Base-by-base conservation (phyloP, 768 basidiomycete species). In the Coprinellus micaceus region DNA sequence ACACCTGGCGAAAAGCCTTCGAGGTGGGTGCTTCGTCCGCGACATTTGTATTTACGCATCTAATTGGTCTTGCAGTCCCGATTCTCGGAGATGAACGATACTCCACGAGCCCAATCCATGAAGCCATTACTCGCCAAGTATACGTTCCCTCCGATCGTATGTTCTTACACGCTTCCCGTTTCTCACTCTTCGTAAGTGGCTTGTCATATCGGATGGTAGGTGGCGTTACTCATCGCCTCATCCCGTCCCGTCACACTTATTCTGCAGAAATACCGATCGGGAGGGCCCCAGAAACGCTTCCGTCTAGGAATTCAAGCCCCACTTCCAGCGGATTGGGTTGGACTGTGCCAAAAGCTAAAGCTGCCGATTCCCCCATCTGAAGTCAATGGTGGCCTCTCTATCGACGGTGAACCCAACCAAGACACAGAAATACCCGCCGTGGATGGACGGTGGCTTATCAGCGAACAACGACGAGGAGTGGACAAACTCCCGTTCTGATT, bases 1-100 rank as follows among this genome's bases (percentile, higher is more conserved):
- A 13, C 87, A 89, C 58, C 65, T 84, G 29, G 78, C 86, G 1
- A 72, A 78, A 47, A 71, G 70, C 54, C 65, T 87, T 52, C 72
- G 75, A 49, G 69, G 85, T 82, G 56, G 12, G 41, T 21, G 26
- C 56, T 4, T 19, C 17, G 22, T 47, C 50, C 36, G 36, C n/a
- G 3, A 24, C 33, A 13, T 13, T 55, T 12, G 19, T 54, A 56
- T 22, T 47, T 21, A 7, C 36, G 10, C 39, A 4, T 46, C 21
- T 30, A 43, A 58, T 37, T 50, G 11, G 43, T 24, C 57, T 17
- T 39, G 45, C 58, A 89, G 87, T 82, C 26, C 87, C 87, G 17
- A 82, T 89, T 48, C 71, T 89, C 10, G 87, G 88, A 1, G 87
- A 89, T 61, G 63, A 63, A 1, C 58, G 80, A 1, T 80, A 86